Percentiles rank a stretch among this genome's conserved stretches.
Conservation (phyloP, 2,329 filamentous ascomycete species). For the Myrmaecium sp. region DNA sequence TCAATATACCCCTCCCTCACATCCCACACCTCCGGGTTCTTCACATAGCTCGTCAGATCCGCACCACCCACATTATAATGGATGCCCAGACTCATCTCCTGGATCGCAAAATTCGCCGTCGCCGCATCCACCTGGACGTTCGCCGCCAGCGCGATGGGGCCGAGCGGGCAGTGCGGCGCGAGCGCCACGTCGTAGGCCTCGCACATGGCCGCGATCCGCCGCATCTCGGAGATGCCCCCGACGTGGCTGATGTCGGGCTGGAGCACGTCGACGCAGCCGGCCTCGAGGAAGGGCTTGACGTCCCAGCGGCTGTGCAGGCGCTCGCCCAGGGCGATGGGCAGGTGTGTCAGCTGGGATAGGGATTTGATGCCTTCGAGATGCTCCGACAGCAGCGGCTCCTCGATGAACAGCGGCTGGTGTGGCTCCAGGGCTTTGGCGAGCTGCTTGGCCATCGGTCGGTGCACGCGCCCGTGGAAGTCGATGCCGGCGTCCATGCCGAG, state of each 20-base stretch:
- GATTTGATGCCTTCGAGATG: constrained; percentile 49
- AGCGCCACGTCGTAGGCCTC: constrained; percentile 59
- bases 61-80: constrained; percentile 46
- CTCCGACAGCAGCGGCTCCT: constrained; percentile 56
- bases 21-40: constrained; percentile 46
- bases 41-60: constrained; percentile 42
- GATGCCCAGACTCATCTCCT: constrained; percentile 66
- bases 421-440: constrained; percentile 51
- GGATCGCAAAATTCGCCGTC: constrained; percentile 49
- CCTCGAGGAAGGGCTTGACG: constrained; percentile 52
- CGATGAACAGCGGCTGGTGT: constrained; percentile 55
- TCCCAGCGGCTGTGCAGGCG: constrained; percentile 59
- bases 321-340: constrained; percentile 57
- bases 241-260: constrained; percentile 59
- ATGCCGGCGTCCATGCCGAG: constrained; percentile 57
- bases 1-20: constrained; percentile 50
- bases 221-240: constrained; percentile 56
- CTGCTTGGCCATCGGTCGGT: constrained; percentile 70
- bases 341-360: constrained; percentile 37
- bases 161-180: constrained; percentile 58
- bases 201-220: constrained; percentile 51
- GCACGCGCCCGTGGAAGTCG: constrained; percentile 62
- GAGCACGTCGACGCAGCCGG: constrained; percentile 50
- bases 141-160: constrained; percentile 56
- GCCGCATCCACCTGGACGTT: constrained; percentile 47